Base-by-base conservation (phyloP, 192 early-diverging fungal species). In the Coemansia sp. region DNA sequence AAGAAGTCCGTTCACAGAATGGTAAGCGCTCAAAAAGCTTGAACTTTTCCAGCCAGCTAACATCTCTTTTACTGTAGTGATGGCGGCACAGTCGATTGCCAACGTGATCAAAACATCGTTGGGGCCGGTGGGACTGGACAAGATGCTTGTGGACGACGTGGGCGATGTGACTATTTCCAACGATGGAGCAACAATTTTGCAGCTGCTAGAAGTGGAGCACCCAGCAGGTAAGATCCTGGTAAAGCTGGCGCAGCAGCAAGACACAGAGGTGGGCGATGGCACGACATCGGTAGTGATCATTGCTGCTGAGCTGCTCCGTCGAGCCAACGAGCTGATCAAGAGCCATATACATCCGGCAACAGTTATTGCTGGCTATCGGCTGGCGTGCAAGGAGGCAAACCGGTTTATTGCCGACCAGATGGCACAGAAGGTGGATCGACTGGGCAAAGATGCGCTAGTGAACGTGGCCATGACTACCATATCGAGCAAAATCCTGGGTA, bases 71-170 rank as follows among this genome's bases (percentile, higher is more conserved):
- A 26, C 23, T 26, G 23, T 82, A 99, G 96, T 99, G 26, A 81
- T 98, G 69, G 95, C 97, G 28, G 95, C 91, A 12, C 68, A 87
- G 41, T 89, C 97, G 19, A 94, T 99, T 63, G 91, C 94, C 55
- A 99, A 99, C 67, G 94, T 99, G 68, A 91, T 99, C 47, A 97
- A 97, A 81, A 91, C 86, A n/a, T 98, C 95, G 23, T 81, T 99
- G 39, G 97, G 97, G 13, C 97, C 97, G 26, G 97, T 99, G 51
- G 97, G 97, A 14, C 83, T 99, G 37, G 97, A 99, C 79, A 99
- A 99, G 82, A 99, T 99, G 97, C 72, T 99, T 49, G 97, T 99
- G 13, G 95, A 99, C 76, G 97, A 99, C 63, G 94, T 99, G 78
- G 97, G 97, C 38, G 97, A 98, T 70, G 95, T 99, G 47, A 98